These are phyloP conservation scores for Apiospora rasikravindrae DNA, from an alignment of 2,329 filamentous ascomycete species.

Conservation along the genomic window DNA sequence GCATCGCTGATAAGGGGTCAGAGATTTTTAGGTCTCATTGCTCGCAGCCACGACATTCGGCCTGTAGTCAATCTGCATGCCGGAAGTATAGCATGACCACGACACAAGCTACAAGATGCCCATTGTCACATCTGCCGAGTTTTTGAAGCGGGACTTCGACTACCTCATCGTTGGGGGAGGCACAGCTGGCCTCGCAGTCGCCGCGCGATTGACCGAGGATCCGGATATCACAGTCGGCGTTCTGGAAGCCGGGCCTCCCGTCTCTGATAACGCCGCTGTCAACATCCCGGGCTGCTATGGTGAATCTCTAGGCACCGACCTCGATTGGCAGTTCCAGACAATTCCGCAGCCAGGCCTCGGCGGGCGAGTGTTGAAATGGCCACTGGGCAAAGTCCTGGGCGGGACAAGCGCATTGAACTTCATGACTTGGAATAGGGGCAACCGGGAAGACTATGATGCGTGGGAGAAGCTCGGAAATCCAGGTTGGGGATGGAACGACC, in stretches of 20 bases:
- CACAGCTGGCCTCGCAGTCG: slow-evolving; percentile 33
- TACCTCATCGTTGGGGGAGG: slow-evolving; percentile 34
- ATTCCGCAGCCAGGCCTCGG: slow-evolving; percentile 43
- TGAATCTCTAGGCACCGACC: slow-evolving; percentile 40
- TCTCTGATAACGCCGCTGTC: slow-evolving; percentile 33
- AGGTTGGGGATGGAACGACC: slow-evolving; percentile 62
- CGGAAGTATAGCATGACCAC: not conserved
- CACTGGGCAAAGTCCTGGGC: slow-evolving; percentile 59
- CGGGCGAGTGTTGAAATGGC: slow-evolving; percentile 47
- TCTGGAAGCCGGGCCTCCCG: slow-evolving; percentile 47
- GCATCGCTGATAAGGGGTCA: not conserved
- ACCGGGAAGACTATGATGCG: slow-evolving; percentile 55
- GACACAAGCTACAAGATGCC: not conserved
- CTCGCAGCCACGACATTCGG: not conserved
- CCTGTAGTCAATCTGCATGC: not conserved
- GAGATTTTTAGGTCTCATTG: not conserved
- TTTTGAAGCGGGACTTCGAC: slow-evolving; percentile 23
- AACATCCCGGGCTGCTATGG: slow-evolving; percentile 46
- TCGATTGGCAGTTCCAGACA: slow-evolving; percentile 51
- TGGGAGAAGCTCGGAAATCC: slow-evolving; percentile 63
- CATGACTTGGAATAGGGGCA: slow-evolving; percentile 58
- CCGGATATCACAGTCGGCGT: slow-evolving; percentile 47
- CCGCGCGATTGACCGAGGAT: slow-evolving; percentile 52
- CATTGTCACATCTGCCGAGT: slow-evolving; percentile 4
- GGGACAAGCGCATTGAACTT: slow-evolving; percentile 67